phyloP scores from a whole-genome alignment of 345 rosid genomes.

The Citrus hindsii region DNA sequence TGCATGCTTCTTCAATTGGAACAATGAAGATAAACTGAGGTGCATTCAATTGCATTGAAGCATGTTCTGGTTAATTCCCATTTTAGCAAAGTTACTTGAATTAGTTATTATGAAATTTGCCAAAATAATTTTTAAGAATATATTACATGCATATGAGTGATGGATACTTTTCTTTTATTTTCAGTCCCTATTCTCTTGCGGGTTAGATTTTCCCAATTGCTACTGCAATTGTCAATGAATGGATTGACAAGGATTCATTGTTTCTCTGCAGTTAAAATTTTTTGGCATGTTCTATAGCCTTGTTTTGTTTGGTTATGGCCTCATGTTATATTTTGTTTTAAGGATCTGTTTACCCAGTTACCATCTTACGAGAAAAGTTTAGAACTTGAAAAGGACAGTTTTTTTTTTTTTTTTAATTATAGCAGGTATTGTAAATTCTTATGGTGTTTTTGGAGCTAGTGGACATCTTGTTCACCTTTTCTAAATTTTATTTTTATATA shows the following conservation, averaged over 20 bases:
- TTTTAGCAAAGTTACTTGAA: not conserved
- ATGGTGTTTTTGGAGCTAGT: no score
- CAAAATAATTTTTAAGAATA: not conserved
- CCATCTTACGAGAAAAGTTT: not conserved
- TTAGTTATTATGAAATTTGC: not conserved
- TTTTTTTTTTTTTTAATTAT: not conserved
- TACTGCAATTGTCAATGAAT: not conserved
- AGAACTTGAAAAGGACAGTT: not conserved
- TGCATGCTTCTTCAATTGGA: not conserved
- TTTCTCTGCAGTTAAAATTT: not conserved
- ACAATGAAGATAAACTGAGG: not conserved
- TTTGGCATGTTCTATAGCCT: not conserved
- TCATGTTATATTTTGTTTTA: not conserved
- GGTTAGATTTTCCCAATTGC: not conserved
- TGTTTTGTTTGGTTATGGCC: not conserved
- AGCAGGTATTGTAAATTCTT: not conserved
- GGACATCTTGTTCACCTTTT: no score
- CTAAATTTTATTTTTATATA: no score
- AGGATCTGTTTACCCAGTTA: not conserved
- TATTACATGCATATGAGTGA: not conserved
- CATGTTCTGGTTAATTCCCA: not conserved
- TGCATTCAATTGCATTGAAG: constrained; percentile 2
- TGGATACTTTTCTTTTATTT: not conserved
- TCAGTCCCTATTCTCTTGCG: not conserved
- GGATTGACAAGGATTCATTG: not conserved